Evolutionary conservation across 1,139 yeast species (phyloP).

Genomic region (Scheffersomyces titani): DNA sequence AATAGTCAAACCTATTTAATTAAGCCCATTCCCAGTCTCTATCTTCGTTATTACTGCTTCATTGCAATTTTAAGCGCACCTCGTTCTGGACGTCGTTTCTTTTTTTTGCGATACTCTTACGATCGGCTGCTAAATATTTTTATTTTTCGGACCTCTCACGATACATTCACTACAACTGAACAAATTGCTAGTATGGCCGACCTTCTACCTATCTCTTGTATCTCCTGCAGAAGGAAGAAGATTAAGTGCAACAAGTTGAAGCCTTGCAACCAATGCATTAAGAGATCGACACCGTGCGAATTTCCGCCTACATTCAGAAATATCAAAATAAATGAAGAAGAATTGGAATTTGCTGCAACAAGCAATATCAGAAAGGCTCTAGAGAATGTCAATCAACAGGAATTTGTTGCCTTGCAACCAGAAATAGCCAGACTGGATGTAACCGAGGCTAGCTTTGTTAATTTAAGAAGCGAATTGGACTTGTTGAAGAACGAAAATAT

Average conservation of each 20-base stretch:
- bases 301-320: conserved; percentile 44
- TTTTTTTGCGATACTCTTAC: not conserved
- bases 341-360: conserved; percentile 8
- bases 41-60: not conserved
- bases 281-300: conserved; percentile 33
- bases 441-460: not conserved
- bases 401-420: conserved; percentile 1
- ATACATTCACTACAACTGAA: not conserved
- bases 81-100: not conserved
- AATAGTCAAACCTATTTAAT: not conserved
- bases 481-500: conserved; percentile 20
- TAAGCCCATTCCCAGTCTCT: not conserved
- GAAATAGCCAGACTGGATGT: conserved; percentile 1
- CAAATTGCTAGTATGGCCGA: conserved; percentile 23
- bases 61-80: not conserved
- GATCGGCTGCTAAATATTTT: not conserved
- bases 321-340: conserved; percentile 32
- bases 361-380: not conserved
- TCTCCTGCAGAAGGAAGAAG: conserved; percentile 44
- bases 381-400: not conserved
- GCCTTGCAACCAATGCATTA: conserved; percentile 43
- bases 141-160: not conserved
- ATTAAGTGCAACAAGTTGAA: conserved; percentile 42
- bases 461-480: conserved; percentile 13
- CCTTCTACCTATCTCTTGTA: conserved; percentile 40